These are phyloP conservation scores for Chrysoporthe austroafricana DNA, from an alignment of 2,329 filamentous ascomycete species.

Conservation along the genomic window DNA sequence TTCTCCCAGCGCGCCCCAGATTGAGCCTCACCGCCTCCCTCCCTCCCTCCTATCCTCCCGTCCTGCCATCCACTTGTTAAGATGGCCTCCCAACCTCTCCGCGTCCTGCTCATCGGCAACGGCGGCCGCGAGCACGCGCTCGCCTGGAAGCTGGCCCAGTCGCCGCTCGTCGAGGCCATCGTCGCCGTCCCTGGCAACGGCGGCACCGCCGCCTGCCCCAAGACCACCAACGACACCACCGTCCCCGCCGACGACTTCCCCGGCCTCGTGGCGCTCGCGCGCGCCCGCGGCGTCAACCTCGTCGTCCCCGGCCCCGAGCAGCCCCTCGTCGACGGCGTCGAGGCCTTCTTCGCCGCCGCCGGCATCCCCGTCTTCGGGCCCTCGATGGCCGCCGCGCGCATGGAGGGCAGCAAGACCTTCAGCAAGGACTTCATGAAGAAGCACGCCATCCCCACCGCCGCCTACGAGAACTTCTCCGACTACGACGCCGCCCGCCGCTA, in stretches of 20 bases:
- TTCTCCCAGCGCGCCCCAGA: conserved; percentile 16
- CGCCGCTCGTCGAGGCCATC: conserved; percentile 76
- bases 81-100: conserved; percentile 46
- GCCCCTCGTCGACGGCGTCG: conserved; percentile 89
- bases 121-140: conserved; percentile 94
- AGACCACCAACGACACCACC: conserved; percentile 71
- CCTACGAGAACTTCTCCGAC: conserved; percentile 85
- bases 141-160: conserved; percentile 91
- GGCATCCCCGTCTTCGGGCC: conserved; percentile 87
- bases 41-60: background rate
- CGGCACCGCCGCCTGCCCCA: conserved; percentile 73
- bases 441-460: conserved; percentile 86
- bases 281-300: conserved; percentile 74
- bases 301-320: conserved; percentile 91
- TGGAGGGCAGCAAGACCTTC: conserved; percentile 97
- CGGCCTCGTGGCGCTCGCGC: conserved; percentile 74
- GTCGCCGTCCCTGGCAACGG: conserved; percentile 79
- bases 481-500: conserved; percentile 75
- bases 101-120: conserved; percentile 86
- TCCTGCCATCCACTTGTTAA: background rate
- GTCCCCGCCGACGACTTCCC: conserved; percentile 79
- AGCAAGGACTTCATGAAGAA: conserved; percentile 98
- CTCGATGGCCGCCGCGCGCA: conserved; percentile 77
- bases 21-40: conserved; percentile 13
- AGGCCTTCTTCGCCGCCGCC: conserved; percentile 75